Base-by-base conservation (phyloP, 768 basidiomycete species). In the Boletus fagicola region DNA sequence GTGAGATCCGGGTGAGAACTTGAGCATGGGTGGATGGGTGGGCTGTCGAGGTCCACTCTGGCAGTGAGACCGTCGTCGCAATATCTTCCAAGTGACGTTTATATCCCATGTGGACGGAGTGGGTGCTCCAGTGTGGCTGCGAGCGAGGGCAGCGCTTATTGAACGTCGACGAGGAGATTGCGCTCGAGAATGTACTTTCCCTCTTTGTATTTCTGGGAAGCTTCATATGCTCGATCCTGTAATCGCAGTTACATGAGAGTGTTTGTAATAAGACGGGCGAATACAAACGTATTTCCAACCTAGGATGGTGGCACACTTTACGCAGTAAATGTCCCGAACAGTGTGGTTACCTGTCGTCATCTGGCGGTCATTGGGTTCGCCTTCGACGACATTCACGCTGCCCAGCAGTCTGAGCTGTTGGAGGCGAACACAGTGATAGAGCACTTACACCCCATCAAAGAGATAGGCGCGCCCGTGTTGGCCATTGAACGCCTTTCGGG, bases 331-430 rank as follows among this genome's bases (percentile, higher is more conserved):
- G 72, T 99, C 96, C 55, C 96, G 87, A 35, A 99, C 96, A 28
- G 89, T 92, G 75, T 99, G 97, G 65, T 90, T 85, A 22, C 96
- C 96, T 22, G 96, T 99, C 31, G 94, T 95, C 96, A 98, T 99
- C 56, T 86, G 84, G 60, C 97, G 83, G 71, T 98, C 96, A 69
- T 82, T 90, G 40, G 92, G 87, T 64, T 92, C 88, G 58, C 94
- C 94, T 72, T 92, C 89, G 60, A 87, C 78, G 61, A 98, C 82
- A 72, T 99, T 99, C 64, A 97, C 94, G 58, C 94, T 96, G 68
- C 48, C 36, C 56, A 42, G 30, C 38, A 16, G 55, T 39, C 38
- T 63, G 44, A 66, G 56, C 43, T 30, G 24, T 38, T 13, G 38
- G 18, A 51, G 45, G 57, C 36, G 57, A 58, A 62, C 58, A 49